phyloP scores from a whole-genome alignment of 495 filamentous ascomycete genomes.

The Tetracladium marchalianum region DNA sequence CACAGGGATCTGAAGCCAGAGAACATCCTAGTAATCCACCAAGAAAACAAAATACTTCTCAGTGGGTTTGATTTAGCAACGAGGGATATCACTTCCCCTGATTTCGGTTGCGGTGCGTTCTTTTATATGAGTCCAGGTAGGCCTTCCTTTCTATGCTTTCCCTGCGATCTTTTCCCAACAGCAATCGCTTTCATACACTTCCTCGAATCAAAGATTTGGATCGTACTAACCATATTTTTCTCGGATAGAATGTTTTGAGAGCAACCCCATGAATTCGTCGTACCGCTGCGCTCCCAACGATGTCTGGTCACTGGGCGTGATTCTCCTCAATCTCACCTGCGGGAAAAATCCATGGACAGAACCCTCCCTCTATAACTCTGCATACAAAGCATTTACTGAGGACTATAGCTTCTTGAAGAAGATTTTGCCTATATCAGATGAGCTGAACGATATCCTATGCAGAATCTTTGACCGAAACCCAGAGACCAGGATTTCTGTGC shows the following conservation, averaged over 20 bases:
- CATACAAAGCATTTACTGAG: conserved; percentile 84
- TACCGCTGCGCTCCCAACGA: conserved; percentile 94
- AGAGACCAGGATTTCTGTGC: conserved; percentile 71
- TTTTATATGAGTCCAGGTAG: conserved; percentile 99
- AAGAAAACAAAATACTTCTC: conserved; percentile 82
- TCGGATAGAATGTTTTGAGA: conserved; percentile 79
- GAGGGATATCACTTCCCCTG: conserved; percentile 68
- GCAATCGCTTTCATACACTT: too few relatives aligned
- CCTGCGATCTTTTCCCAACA: conserved; percentile 12
- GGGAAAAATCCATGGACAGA: conserved; percentile 98
- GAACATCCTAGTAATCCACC: conserved; percentile 88
- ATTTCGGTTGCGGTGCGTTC: conserved; percentile 96
- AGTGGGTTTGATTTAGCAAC: conserved; percentile 97
- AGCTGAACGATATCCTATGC: conserved; percentile 80
- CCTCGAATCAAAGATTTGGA: not conserved
- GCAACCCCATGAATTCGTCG: conserved; percentile 64
- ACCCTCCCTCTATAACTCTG: conserved; percentile 85
- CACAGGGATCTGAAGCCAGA: conserved; percentile 97
- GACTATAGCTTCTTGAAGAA: conserved; percentile 82
- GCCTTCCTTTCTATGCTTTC: conserved; percentile 18
- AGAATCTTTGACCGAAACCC: conserved; percentile 88
- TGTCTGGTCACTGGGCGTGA: conserved; percentile 94
- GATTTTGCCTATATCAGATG: conserved; percentile 84
- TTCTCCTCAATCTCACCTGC: conserved; percentile 95
- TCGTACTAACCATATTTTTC: conserved; percentile 9